Percentiles rank a stretch among this genome's conserved stretches.
These are phyloP conservation scores for Dipteronia dyeriana DNA, from an alignment of 345 rosid species.

Conservation along the genomic window DNA sequence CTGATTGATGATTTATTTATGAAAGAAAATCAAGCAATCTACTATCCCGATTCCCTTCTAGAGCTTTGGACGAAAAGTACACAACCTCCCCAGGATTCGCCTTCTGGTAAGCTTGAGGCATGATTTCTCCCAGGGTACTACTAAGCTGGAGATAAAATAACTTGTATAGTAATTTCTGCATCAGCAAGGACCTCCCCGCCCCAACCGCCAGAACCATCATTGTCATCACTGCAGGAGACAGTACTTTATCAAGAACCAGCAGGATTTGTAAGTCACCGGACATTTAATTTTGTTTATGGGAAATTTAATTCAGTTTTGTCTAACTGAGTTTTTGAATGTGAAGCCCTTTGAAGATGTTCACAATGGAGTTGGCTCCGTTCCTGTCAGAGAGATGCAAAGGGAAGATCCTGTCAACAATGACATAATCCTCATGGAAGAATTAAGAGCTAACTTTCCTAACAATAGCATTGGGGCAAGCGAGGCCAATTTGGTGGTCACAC, in stretches of 20 bases:
- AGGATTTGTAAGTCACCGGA: conserved; percentile 48
- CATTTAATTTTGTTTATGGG: conserved; percentile 15
- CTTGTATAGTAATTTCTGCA: conserved; percentile 15
- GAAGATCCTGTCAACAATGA: conserved; percentile 24
- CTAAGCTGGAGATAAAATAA: conserved; percentile 15
- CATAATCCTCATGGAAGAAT: conserved; percentile 31
- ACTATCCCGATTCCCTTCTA: conserved; percentile 66
- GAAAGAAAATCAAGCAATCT: conserved; percentile 33
- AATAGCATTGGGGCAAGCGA: conserved; percentile 31
- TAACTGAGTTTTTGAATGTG: conserved; percentile 33
- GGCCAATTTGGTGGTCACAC: conserved; percentile 42
- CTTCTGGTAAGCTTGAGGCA: conserved; percentile 53
- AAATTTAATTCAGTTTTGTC: conserved; percentile 16
- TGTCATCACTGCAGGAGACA: conserved; percentile 42
- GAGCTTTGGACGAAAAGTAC: conserved; percentile 67
- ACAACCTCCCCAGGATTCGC: conserved; percentile 48
- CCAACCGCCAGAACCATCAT: conserved; percentile 48
- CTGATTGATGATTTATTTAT: conserved; percentile 43
- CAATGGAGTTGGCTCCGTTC: conserved; percentile 44
- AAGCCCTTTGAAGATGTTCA: conserved; percentile 58
- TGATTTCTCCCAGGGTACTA: conserved; percentile 18
- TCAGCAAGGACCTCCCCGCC: conserved; percentile 58
- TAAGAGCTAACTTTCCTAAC: conserved; percentile 39
- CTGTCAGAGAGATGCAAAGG: conserved; percentile 50
- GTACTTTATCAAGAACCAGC: conserved; percentile 36